A percentile compares a stretch with the other conserved stretches of the same genome.
phyloP scores from a whole-genome alignment of 148 eudicot genomes.

The Oxyria digyna region DNA sequence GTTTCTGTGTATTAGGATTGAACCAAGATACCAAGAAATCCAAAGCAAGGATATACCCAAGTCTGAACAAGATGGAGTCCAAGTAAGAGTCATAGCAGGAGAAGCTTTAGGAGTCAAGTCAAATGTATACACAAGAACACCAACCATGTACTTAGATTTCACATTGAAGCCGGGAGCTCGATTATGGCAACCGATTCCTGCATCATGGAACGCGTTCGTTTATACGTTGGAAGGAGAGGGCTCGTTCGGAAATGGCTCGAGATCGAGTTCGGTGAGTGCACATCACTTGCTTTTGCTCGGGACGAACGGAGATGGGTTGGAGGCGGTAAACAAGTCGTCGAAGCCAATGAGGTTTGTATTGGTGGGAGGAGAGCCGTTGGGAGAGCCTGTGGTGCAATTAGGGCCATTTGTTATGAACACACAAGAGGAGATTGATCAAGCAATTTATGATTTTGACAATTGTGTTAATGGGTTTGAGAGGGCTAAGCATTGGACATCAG shows the following conservation, averaged over 20 bases:
- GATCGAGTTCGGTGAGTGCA: slow-evolving; percentile 22
- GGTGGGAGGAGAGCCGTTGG: slow-evolving; percentile 81
- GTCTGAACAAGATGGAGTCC: slow-evolving; percentile 39
- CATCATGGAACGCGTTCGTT: slow-evolving; percentile 60
- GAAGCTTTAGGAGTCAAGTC: slow-evolving; percentile 66
- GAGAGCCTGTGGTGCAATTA: slow-evolving; percentile 57
- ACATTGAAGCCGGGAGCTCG: slow-evolving; percentile 53
- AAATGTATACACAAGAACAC: slow-evolving; percentile 54
- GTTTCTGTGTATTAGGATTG: slow-evolving; percentile 35
- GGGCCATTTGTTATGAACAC: slow-evolving; percentile 95
- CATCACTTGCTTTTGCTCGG: slow-evolving; percentile 64
- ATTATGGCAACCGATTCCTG: slow-evolving; percentile 46
- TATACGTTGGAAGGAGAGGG: slow-evolving; percentile 80
- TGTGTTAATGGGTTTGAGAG: slow-evolving; percentile 75
- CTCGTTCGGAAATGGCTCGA: slow-evolving; percentile 39
- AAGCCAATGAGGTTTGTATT: slow-evolving; percentile 42
- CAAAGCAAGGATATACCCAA: slow-evolving; percentile 41
- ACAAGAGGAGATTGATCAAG: slow-evolving; percentile 67
- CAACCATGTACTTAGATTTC: slow-evolving; percentile 72
- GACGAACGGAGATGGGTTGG: slow-evolving; percentile 53
- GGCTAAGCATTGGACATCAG: slow-evolving; percentile 67
- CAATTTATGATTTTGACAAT: slow-evolving; percentile 67
- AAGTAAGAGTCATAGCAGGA: slow-evolving; percentile 73
- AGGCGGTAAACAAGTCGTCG: slow-evolving; percentile 44
- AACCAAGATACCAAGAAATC: slow-evolving; percentile 80